Evolutionary conservation across 129 eudicot species (phyloP), one percentile per base, ranked within the genome.

Genomic region (Arctium lappa): DNA sequence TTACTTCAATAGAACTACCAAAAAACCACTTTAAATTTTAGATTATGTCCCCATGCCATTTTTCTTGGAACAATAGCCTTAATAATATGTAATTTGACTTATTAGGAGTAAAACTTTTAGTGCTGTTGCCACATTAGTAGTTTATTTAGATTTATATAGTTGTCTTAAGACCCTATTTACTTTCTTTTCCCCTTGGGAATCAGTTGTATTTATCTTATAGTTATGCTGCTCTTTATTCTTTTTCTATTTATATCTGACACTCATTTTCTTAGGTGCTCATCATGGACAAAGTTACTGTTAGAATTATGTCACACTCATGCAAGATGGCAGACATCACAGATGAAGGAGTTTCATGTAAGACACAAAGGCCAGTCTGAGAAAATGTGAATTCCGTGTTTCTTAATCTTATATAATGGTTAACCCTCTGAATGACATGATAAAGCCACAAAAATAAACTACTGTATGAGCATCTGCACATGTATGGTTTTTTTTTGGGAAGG

Each of bases 271-370:
- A 95, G 99, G 99, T 95, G 79, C 97, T 95, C 78, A 89, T 93
- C 79, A 91, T 95, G 99, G 99, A 95, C 88, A 91, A 87, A 86
- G 76, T 95, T 50, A 95, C 99, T 38, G 86, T 88, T 44, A 91
- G 87, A 89, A 84, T 95, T 81, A 88, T 95, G 94, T 95, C 99
- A 13, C 80, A 83, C 75, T 85, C 97, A 11, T 95, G 99, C 94
- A 95, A 95, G 88, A 95, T 95, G 99, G 91, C 97, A 76, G 99
- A 95, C 81, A 88, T 95, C 33, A 95, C 97, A 68, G 95, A 93
- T 10, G 99, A 90, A 91, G 97, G 93, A 84, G 92, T 95, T 86
- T 95, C 99, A 90, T 90, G 99, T 95, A 91, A 95, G 97, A 86
- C 56, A 79, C 84, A 76, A 78, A 83, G 79, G 86, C 88, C 86